Base-by-base conservation (phyloP, 192 early-diverging fungal genomes). In the Linnemannia schmuckeri region DNA sequence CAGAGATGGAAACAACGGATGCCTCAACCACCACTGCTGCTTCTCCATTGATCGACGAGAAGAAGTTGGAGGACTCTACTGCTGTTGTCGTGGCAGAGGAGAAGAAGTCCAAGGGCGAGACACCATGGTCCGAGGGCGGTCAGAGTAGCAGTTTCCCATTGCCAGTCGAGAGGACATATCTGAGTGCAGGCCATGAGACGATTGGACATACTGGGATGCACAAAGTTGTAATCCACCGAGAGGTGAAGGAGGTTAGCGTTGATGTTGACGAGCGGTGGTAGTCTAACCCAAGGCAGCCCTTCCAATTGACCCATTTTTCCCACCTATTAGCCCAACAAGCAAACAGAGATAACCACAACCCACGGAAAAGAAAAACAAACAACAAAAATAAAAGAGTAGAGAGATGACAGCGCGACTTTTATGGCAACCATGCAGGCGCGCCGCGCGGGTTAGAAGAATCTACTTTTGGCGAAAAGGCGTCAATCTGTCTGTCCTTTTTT, bases 131-230 rank as follows among this genome's bases (percentile, higher is more conserved):
- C 27, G 13, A 35, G 18, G 38, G 18, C 18, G 30, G 9, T 0
- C 22, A 12, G 12, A 46, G 30, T 8, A 46, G 37, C 2, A 54
- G 38, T 46, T 20, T 40, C 15, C 77, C 82, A 0, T 33, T 71
- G 17, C 76, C 82, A 4, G 30, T 55, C 2, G 72, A 77, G 63
- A 66, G 54, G 73, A 52, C 40, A n/a, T 27, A 63, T 38, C 27
- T 35, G 33, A 17, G 57, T 8, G 46, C 37, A 20, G 66, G 72
- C 6, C 83, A 77, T 22, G 83, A 86, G 63, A 86, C 83, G 5
- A 86, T 86, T 80, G 83, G 83, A 5, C 83, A 86, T 49, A 86
- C 83, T 33, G 83, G 85, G 0, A 49, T 87, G 1, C 80, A 74
- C 75, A 87, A 87, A 35, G 85, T 87, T 24, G 80, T 81, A 4